These are phyloP conservation scores for Ceratocystis eucalypticola DNA, from an alignment of 2,329 filamentous ascomycete species.

Conservation along the genomic window DNA sequence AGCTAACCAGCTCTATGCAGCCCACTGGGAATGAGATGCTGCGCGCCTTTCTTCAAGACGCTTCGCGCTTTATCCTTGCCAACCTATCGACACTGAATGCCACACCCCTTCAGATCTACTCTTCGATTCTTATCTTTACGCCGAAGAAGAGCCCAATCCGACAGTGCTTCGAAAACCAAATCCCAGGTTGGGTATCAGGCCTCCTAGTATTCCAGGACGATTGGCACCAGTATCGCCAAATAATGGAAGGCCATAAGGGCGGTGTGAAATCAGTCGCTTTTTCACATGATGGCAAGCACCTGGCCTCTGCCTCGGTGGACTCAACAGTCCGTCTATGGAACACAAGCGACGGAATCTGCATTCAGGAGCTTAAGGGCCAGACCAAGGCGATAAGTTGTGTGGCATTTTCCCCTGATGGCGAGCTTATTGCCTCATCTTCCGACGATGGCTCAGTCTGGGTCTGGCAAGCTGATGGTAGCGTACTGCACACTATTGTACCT, in stretches of 20 bases:
- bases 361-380: background rate
- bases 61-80: background rate
- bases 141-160: background rate
- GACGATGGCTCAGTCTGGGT: background rate
- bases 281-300: background rate
- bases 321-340: conserved; percentile 1
- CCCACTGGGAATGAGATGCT: background rate
- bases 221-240: background rate
- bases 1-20: background rate
- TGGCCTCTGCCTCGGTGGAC: background rate
- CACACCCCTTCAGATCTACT: background rate
- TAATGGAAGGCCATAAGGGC: background rate
- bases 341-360: background rate
- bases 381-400: background rate
- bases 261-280: conserved; percentile 13
- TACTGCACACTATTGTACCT: background rate
- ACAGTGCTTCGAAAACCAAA: background rate
- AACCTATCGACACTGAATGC: background rate
- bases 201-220: background rate
- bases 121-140: background rate
- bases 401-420: conserved; percentile 4
- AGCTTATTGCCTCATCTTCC: background rate
- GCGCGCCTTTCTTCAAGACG: background rate
- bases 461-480: background rate
- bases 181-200: background rate